Evolutionary conservation across 1,139 yeast genomes (phyloP).

Genomic region (Debaryomyces udenii): DNA sequence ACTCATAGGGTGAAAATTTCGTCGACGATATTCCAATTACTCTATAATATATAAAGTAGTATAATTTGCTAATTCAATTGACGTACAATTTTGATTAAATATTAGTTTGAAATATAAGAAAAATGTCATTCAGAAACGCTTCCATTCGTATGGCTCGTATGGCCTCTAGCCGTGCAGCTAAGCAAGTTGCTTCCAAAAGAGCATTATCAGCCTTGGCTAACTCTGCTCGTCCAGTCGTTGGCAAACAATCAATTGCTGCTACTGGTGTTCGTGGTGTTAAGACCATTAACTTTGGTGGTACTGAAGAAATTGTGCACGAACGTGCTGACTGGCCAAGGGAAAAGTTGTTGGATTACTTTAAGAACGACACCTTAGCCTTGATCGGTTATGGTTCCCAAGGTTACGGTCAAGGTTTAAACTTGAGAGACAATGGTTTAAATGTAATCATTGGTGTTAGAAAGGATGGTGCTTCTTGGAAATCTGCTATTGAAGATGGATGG

Average conservation of each 20-base stretch:
- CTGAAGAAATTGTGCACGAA: constrained; percentile 94
- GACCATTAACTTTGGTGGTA: constrained; percentile 96
- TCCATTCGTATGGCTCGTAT: constrained; percentile 64
- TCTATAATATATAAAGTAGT: constrained; percentile 4
- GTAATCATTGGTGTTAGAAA: constrained; percentile 98
- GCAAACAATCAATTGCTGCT: constrained; percentile 37
- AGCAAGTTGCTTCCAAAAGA: constrained; percentile 62
- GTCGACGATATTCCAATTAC: constrained; percentile 5
- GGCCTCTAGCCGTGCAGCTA: constrained; percentile 55
- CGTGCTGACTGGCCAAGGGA: constrained; percentile 99
- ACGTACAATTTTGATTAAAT: constrained; percentile 5
- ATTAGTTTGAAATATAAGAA: constrained; percentile 11
- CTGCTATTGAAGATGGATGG: constrained; percentile 99
- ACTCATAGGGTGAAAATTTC: constrained; percentile 11
- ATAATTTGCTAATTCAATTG: constrained; percentile 6
- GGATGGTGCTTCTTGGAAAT: constrained; percentile 99
- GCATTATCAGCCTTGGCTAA: constrained; percentile 64
- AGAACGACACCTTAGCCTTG: constrained; percentile 94
- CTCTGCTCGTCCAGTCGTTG: constrained; percentile 49
- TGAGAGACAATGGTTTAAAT: constrained; percentile 97
- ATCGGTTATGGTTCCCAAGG: constrained; percentile 99
- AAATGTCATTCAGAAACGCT: constrained; percentile 66
- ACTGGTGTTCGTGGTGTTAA: constrained; percentile 79
- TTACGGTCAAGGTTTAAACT: constrained; percentile 99
- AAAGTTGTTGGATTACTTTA: constrained; percentile 93